These are phyloP conservation scores for Deuterostichococcus epilithicus DNA, from an alignment of 139 green algal genomes.

Conservation along the genomic window DNA sequence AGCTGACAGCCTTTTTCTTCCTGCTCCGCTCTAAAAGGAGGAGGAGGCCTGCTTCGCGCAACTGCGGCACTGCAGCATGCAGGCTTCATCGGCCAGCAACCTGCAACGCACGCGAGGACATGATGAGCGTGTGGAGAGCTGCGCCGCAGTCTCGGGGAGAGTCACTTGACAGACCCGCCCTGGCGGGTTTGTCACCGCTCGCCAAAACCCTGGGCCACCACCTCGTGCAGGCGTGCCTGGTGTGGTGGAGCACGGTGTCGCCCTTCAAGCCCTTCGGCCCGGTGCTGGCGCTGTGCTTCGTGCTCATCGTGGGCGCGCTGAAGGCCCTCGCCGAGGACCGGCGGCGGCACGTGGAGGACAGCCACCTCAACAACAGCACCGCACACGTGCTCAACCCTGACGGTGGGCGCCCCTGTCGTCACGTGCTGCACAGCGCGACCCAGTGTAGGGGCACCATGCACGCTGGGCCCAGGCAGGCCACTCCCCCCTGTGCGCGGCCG, in stretches of 20 bases:
- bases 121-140: neutral
- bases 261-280: slow-evolving; percentile 46
- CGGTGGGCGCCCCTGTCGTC: slow-evolving; percentile 13
- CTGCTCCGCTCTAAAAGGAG: slow-evolving; percentile 3
- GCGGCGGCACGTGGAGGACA: slow-evolving; percentile 57
- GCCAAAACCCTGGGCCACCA: neutral
- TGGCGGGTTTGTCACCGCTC: no score
- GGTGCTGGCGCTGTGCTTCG: slow-evolving; percentile 54
- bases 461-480: neutral
- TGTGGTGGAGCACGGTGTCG: slow-evolving; percentile 49
- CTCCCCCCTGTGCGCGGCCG: neutral
- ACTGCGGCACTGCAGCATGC: neutral
- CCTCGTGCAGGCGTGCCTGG: slow-evolving; percentile 36
- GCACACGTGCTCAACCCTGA: slow-evolving; percentile 48
- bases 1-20: neutral
- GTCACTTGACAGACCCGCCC: neutral
- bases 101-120: neutral
- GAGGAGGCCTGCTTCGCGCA: neutral
- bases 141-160: neutral
- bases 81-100: neutral
- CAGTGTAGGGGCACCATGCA: no score
- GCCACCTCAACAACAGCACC: slow-evolving; percentile 49
- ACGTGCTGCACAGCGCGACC: no score
- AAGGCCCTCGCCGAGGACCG: slow-evolving; percentile 60
- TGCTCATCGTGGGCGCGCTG: slow-evolving; percentile 50